Percentiles rank a stretch among this genome's conserved stretches.
Evolutionary conservation across 75 land plant species (phyloP).

Genomic region (Pinus taeda): DNA sequence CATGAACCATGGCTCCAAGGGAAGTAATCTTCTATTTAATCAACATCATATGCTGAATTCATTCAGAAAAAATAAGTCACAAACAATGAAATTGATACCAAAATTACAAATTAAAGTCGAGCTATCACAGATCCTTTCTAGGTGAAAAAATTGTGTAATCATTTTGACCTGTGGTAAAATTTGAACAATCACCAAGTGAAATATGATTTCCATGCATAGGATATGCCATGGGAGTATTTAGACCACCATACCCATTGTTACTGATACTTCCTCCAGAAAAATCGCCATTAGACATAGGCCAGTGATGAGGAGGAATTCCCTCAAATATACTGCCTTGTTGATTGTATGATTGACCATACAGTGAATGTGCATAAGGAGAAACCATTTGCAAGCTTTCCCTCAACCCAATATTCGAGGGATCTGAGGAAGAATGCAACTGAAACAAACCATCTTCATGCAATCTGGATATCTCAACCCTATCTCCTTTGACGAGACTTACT

Average conservation of each 20-base stretch:
- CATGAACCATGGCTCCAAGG: no score
- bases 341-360: slow-evolving; percentile 14
- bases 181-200: slow-evolving; percentile 22
- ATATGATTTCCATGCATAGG: slow-evolving; percentile 33
- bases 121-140: no score
- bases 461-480: slow-evolving; percentile 17
- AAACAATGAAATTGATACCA: no score
- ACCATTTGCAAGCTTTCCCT: slow-evolving; percentile 27
- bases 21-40: no score
- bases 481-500: background rate
- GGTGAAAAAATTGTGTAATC: slow-evolving; percentile 21
- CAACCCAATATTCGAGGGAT: background rate
- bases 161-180: slow-evolving; percentile 33
- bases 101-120: no score
- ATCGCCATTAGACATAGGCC: slow-evolving; percentile 24
- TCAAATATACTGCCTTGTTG: slow-evolving; percentile 26
- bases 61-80: no score
- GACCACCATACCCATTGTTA: slow-evolving; percentile 19
- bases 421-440: slow-evolving; percentile 5
- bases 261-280: slow-evolving; percentile 13
- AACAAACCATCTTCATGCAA: slow-evolving; percentile 9
- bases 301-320: slow-evolving; percentile 22
- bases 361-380: slow-evolving; percentile 20
- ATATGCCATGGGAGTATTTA: slow-evolving; percentile 28
- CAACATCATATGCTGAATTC: no score